Evolutionary conservation across 805 yeast species (phyloP), one percentile per base, ranked within the genome.

Genomic region (Candida mattraensis): DNA sequence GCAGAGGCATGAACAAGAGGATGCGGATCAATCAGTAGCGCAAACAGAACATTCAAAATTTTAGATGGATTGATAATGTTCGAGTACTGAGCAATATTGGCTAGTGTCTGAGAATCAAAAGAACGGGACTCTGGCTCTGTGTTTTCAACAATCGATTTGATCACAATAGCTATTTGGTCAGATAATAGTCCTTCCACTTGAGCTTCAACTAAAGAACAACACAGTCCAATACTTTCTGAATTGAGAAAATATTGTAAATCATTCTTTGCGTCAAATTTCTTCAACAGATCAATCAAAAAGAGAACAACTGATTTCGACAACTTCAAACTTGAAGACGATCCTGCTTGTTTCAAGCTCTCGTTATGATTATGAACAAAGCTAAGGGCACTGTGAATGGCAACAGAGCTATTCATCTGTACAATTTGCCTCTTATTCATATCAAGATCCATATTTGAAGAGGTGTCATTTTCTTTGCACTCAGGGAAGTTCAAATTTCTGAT

Each of bases 1-100:
- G 91, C 70, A 70, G 88, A 82, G 36, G 76, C 71, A 54, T 86
- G 89, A 12, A 93, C 88, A 1, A 76, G 64, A 0, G 96, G 96
- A 54, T 89, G 91, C 0, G 96, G 89, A 58, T 91, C 98, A 14
- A 63, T 63, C 4, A 80, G 57, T 18, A 91, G 66, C 11, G 84
- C 79, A 24, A 71, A 58, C 3, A 80, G 52, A 4, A 87, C 77
- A 22, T 78, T 78, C 38, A 72, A 66, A 3, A 82, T 72, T 4
- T 73, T 53, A 20, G 68, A 66, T 3, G 72, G 57, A 7, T 78
- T 53, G 16, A 44, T 35, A 16, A 54, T 34, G 22, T 42, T 44
- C 7, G 61, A 48, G 37, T 44, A 51, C 28, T 53, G 47, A 1
- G 55, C 50, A 21, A 61, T 47, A 16, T 48, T 45, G 2, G 61